These are phyloP conservation scores for Speleostelium caveatum DNA, from an alignment of 78 protist species.

Conservation along the genomic window DNA sequence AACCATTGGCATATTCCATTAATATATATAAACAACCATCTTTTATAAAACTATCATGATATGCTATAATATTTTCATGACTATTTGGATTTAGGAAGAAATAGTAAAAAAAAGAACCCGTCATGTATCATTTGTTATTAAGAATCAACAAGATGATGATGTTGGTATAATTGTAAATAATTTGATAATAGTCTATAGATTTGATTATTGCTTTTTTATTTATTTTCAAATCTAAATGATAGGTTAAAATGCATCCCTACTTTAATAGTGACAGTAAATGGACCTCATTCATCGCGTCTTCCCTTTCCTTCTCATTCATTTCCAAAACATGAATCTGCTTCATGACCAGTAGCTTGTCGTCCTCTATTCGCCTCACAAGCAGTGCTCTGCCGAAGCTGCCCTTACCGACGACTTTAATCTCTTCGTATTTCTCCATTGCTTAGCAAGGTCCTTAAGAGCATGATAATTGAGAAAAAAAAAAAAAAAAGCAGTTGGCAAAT, in stretches of 20 bases:
- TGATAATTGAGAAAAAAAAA: no score
- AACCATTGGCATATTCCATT: conserved; percentile 96
- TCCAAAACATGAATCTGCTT: conserved; percentile 89
- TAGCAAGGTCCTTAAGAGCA: no score
- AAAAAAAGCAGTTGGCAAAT: no score
- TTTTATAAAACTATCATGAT: conserved; percentile 87
- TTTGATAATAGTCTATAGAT: neutral
- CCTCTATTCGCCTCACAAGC: conserved; percentile 47
- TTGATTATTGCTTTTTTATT: neutral
- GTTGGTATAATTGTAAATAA: neutral
- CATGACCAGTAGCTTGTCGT: conserved; percentile 73
- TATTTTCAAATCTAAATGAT: neutral
- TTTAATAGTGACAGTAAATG: conserved; percentile 69
- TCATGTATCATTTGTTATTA: neutral
- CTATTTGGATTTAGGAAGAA: neutral
- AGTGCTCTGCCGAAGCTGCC: conserved; percentile 92
- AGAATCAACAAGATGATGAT: no score
- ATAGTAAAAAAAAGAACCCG: neutral
- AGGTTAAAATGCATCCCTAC: conserved; percentile 78
- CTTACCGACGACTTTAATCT: conserved; percentile 85
- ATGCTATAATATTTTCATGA: conserved; percentile 82
- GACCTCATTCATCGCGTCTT: conserved; percentile 86
- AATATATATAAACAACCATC: conserved; percentile 86
- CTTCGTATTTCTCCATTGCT: conserved; percentile 67
- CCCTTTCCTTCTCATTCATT: conserved; percentile 50